Percentiles rank a stretch among this genome's conserved stretches.
Evolutionary conservation across 306 rosid species (phyloP).

Genomic region (Vigna trinervia): DNA sequence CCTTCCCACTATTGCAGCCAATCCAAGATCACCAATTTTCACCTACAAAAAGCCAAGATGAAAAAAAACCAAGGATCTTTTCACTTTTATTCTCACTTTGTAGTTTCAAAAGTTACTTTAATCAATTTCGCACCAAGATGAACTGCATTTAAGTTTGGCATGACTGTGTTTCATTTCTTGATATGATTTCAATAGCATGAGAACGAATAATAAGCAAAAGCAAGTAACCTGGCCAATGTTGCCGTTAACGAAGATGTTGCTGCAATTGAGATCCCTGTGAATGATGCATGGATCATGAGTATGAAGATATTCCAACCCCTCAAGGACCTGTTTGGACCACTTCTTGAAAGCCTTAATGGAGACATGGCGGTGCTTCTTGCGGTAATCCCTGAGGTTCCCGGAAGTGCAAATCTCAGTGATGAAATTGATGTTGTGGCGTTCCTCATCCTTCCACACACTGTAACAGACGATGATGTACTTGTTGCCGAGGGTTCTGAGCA

Average conservation of each 20-base stretch:
- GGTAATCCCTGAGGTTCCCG: slow-evolving; percentile 85
- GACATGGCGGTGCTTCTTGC: slow-evolving; percentile 87
- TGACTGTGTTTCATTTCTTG: neutral
- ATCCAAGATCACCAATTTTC: slow-evolving; percentile 89
- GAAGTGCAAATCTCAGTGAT: slow-evolving; percentile 90
- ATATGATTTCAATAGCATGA: neutral
- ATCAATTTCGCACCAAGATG: neutral
- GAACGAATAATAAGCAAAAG: neutral
- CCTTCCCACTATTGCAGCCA: slow-evolving; percentile 87
- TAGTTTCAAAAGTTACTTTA: neutral
- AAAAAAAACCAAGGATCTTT: slow-evolving; percentile 17
- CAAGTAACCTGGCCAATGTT: slow-evolving; percentile 82
- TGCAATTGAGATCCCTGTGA: slow-evolving; percentile 96
- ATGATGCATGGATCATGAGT: slow-evolving; percentile 91
- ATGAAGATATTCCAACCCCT: slow-evolving; percentile 91
- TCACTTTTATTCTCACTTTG: neutral
- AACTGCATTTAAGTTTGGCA: neutral
- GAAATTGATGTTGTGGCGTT: slow-evolving; percentile 66
- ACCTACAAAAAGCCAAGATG: slow-evolving; percentile 54
- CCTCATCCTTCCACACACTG: slow-evolving; percentile 81
- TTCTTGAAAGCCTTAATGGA: slow-evolving; percentile 87
- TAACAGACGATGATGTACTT: slow-evolving; percentile 78
- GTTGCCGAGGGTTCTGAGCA: slow-evolving; percentile 68
- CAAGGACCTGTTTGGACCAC: slow-evolving; percentile 92
- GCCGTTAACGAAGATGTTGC: slow-evolving; percentile 91